Percentiles rank a stretch among this genome's conserved stretches.
These are phyloP conservation scores for Rhodomyrtus psidioides DNA, from an alignment of 441 rosid genomes.

Conservation along the genomic window DNA sequence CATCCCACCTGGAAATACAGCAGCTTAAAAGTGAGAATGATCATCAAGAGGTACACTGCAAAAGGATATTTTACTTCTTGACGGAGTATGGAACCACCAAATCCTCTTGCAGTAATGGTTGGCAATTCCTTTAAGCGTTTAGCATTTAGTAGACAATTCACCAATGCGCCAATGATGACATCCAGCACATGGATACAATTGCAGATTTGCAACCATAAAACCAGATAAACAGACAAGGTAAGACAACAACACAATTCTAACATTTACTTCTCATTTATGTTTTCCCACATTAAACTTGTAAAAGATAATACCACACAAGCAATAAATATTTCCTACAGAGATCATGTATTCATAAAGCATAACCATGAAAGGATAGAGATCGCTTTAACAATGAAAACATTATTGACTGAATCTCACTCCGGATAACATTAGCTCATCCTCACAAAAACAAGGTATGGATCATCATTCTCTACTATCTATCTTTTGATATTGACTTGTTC, in stretches of 20 bases:
- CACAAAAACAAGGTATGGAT: neutral
- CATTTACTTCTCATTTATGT: neutral
- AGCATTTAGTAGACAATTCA: neutral
- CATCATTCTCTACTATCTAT: neutral
- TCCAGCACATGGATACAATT: neutral
- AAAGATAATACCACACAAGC: neutral
- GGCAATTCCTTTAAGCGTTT: neutral
- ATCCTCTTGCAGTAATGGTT: neutral
- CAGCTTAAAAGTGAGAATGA: neutral
- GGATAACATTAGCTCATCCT: neutral
- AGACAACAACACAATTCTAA: neutral
- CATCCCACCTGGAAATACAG: constrained; percentile 57
- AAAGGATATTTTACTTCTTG: neutral
- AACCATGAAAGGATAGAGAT: neutral
- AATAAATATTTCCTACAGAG: neutral
- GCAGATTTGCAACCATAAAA: neutral
- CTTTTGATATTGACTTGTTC: neutral
- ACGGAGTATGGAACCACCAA: neutral
- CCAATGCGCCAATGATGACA: neutral
- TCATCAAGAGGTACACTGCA: neutral
- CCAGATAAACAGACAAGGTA: neutral
- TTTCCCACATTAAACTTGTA: neutral
- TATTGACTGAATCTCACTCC: neutral
- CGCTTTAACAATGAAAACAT: neutral
- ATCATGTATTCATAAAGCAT: neutral